Evolutionary conservation across 352 stramenopile species (phyloP).

Genomic region (Discostella stelligera): DNA sequence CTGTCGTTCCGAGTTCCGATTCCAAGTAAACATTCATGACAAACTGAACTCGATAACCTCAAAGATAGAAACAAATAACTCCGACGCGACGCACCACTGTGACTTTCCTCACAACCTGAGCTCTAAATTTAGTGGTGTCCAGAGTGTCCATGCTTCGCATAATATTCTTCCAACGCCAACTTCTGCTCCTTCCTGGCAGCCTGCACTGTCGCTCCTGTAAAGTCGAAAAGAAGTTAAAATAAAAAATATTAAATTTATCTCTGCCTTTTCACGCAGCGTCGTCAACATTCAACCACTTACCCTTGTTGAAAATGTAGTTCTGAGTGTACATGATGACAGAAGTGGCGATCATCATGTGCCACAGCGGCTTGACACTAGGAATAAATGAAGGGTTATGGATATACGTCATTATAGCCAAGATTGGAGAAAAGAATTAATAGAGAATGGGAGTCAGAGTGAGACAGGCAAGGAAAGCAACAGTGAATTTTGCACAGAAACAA

Average conservation of each 20-base stretch:
- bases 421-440: background rate
- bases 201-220: constrained; percentile 50
- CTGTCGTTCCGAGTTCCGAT: too few relatives aligned
- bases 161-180: constrained; percentile 67
- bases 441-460: background rate
- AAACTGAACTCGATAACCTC: background rate
- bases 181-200: constrained; percentile 55
- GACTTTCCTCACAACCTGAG: background rate
- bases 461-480: background rate
- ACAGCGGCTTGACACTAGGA: constrained; percentile 56
- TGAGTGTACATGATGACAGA: constrained; percentile 71
- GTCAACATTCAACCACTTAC: constrained; percentile 61
- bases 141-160: constrained; percentile 64
- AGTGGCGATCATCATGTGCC: constrained; percentile 70
- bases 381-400: constrained; percentile 20
- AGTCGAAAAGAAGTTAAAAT: background rate
- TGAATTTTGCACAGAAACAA: background rate
- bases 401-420: constrained; percentile 29
- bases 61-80: background rate
- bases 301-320: constrained; percentile 67
- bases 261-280: background rate
- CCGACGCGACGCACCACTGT: background rate
- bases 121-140: constrained; percentile 60
- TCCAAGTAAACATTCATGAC: background rate
- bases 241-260: background rate